Conservation (phyloP, 1,139 yeast genomes). For the Taiozyma onychis region DNA sequence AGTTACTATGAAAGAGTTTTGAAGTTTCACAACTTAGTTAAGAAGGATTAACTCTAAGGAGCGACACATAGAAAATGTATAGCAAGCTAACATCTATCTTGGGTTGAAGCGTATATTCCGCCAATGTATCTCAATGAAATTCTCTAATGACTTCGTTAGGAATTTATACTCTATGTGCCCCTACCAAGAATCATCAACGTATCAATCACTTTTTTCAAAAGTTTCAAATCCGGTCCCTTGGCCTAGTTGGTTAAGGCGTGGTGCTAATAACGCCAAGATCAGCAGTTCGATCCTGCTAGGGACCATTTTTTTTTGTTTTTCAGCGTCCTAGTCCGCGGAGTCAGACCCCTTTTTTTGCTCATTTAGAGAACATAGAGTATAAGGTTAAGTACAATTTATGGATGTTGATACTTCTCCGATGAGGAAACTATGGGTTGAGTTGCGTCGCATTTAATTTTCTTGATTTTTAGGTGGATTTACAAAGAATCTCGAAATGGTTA, state of each 20-base stretch:
- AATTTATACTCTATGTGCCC: not conserved
- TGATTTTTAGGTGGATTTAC: no score
- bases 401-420: no score
- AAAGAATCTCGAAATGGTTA: no score
- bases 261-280: slow-evolving; percentile 84
- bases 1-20: not conserved
- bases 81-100: not conserved
- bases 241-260: slow-evolving; percentile 91
- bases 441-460: no score
- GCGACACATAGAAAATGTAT: no score
- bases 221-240: slow-evolving; percentile 44
- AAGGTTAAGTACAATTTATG: no score
- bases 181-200: not conserved
- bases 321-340: no score
- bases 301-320: slow-evolving; percentile 41
- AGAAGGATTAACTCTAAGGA: not conserved
- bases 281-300: slow-evolving; percentile 87
- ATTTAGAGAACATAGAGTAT: no score
- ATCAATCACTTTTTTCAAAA: not conserved
- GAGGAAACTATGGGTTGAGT: no score
- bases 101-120: not conserved
- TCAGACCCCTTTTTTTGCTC: no score
- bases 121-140: not conserved
- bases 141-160: not conserved
- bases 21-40: not conserved